Evolutionary conservation across 192 early-diverging fungal species (phyloP).

Genomic region (Mortierella antarctica): DNA sequence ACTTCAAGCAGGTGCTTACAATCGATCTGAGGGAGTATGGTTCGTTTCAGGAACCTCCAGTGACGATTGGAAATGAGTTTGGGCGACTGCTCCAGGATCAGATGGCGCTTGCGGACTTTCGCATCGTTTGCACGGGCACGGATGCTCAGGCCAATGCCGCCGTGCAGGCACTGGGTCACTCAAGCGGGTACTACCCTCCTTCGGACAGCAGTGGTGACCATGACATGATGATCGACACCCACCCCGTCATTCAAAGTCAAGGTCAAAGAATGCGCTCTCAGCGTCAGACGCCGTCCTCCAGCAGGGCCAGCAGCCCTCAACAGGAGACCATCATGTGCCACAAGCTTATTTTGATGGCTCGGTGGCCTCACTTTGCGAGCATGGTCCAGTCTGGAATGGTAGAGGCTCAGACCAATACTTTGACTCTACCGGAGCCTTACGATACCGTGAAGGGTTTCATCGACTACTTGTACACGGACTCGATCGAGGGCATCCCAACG

Average conservation of each 20-base stretch:
- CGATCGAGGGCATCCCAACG: constrained; percentile 49
- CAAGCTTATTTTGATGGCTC: constrained; percentile 65
- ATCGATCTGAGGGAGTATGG: constrained; percentile 71
- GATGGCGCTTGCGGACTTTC: constrained; percentile 50
- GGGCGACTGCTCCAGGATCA: constrained; percentile 57
- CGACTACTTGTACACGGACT: constrained; percentile 69
- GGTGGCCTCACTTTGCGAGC: constrained; percentile 73
- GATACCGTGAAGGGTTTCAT: constrained; percentile 64
- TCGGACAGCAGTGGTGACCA: constrained; percentile 34
- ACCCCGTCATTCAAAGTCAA: constrained; percentile 21
- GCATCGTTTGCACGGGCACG: constrained; percentile 42
- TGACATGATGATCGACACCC: constrained; percentile 44
- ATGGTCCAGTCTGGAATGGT: constrained; percentile 66
- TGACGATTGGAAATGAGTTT: constrained; percentile 61
- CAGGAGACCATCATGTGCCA: constrained; percentile 64
- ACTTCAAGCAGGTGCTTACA: constrained; percentile 60
- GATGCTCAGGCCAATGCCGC: constrained; percentile 23
- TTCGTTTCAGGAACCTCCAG: constrained; percentile 60
- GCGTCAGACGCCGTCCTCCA: constrained; percentile 33
- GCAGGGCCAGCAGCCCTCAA: constrained; percentile 52
- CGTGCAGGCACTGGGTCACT: not conserved
- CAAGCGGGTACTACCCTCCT: constrained; percentile 18
- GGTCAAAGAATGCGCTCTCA: constrained; percentile 8
- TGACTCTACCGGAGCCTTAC: constrained; percentile 65
- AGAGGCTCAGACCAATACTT: constrained; percentile 57